Percentiles rank a stretch among this genome's conserved stretches.
phyloP scores from a whole-genome alignment of 345 rosid genomes.

The Citrus sinensis region DVS_A1.0 CM039168.1:30288001-30288500 shows the following conservation, averaged over 20 bases:
- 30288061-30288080: background rate
- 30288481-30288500: background rate
- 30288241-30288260: conserved; percentile 91
- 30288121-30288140: background rate
- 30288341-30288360: background rate
- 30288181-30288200: conserved; percentile 85
- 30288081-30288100: background rate
- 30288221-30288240: conserved; percentile 93
- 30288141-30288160: background rate
- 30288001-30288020: background rate
- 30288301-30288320: background rate
- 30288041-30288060: background rate
- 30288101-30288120: no score
- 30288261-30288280: conserved; percentile 25
- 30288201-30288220: conserved; percentile 88
- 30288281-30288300: no score
- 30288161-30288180: conserved; percentile 31
- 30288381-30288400: background rate
- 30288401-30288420: background rate
- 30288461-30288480: background rate
- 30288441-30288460: background rate
- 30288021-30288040: background rate
- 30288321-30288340: background rate
- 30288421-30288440: background rate
- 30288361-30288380: background rate